phyloP scores from a whole-genome alignment of 2,329 filamentous ascomycete genomes.

The Didymella lethalis region DNA sequence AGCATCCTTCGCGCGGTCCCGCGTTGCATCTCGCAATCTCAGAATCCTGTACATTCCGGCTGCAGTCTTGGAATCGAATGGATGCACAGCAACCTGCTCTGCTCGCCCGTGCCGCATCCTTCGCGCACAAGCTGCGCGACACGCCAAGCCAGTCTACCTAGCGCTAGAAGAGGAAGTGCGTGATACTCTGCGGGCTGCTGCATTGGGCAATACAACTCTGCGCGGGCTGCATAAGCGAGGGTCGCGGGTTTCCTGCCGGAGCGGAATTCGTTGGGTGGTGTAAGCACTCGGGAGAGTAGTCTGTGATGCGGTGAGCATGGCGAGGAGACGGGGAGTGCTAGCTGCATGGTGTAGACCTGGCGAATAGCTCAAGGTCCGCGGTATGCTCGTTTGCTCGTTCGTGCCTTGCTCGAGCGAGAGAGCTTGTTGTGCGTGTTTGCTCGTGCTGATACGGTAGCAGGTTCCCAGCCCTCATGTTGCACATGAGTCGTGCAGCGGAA shows the following conservation, averaged over 20 bases:
- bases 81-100: no score
- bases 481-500: slow-evolving; percentile 7
- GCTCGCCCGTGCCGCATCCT: neutral
- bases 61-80: neutral
- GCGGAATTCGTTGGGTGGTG: no score
- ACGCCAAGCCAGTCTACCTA: slow-evolving; percentile 21
- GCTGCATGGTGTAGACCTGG: no score
- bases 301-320: neutral
- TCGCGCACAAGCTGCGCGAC: no score
- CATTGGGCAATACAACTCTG: neutral
- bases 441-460: neutral
- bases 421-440: neutral
- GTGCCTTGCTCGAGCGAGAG: neutral
- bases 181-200: slow-evolving; percentile 3
- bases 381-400: neutral
- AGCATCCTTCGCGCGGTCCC: slow-evolving; percentile 15
- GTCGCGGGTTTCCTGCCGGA: no score
- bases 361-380: neutral
- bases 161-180: slow-evolving; percentile 27
- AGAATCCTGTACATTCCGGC: neutral
- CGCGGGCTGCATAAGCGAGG: neutral
- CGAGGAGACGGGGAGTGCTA: neutral
- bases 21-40: slow-evolving; percentile 14
- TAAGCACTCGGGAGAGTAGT: neutral
- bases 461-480: neutral